phyloP scores from a whole-genome alignment of 163 green algal species.

The Smithsoniella earleae region DNA sequence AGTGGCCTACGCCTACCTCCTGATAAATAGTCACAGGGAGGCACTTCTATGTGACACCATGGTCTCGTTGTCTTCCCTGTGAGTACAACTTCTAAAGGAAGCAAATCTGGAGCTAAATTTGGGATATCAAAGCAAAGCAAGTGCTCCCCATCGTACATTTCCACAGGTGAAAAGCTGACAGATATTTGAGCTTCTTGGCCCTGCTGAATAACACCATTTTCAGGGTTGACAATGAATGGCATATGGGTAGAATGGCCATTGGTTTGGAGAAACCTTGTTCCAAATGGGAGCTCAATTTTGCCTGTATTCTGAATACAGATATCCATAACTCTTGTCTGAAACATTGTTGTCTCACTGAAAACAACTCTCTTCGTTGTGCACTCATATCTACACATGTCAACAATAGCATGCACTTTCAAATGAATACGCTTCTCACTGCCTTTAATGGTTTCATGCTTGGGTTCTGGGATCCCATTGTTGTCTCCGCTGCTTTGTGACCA shows the following conservation, averaged over 20 bases:
- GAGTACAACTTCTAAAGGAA: slow-evolving; percentile 41
- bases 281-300: too few relatives aligned
- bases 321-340: slow-evolving; percentile 46
- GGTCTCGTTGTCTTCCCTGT: slow-evolving; percentile 53
- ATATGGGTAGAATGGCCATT: background rate
- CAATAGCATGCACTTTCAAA: background rate
- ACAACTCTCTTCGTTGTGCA: background rate
- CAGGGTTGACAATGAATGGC: background rate
- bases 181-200: slow-evolving; percentile 37
- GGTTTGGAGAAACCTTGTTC: too few relatives aligned
- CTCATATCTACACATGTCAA: background rate
- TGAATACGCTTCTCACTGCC: background rate
- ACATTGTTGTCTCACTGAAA: background rate
- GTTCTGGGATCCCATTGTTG: background rate
- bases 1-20: slow-evolving; percentile 49
- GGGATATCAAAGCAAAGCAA: slow-evolving; percentile 49
- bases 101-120: slow-evolving; percentile 41
- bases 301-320: background rate
- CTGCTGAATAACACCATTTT: background rate
- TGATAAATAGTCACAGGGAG: slow-evolving; percentile 52
- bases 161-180: slow-evolving; percentile 56
- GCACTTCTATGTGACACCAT: slow-evolving; percentile 76
- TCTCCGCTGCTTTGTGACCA: background rate
- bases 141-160: slow-evolving; percentile 52
- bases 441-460: background rate